Evolutionary conservation across 345 rosid genomes (phyloP).

Genomic region (Brassica juncea): DNA sequence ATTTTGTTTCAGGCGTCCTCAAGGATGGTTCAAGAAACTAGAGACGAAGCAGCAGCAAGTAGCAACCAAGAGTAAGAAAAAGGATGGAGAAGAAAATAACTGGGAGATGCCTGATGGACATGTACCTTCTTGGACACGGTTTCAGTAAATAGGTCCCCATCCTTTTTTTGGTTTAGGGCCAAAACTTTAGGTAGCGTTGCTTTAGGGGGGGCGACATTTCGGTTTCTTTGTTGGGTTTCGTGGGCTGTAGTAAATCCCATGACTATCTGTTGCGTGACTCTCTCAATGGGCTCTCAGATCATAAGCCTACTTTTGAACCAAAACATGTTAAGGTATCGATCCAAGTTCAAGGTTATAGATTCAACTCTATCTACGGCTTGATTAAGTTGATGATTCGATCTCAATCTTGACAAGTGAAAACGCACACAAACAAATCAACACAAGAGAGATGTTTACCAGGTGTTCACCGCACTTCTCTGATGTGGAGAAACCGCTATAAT

Average conservation of each 20-base stretch:
- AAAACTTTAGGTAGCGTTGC: constrained; percentile 33
- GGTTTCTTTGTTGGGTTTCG: not conserved
- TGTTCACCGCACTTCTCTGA: too few species aligned
- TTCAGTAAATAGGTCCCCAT: constrained; percentile 33
- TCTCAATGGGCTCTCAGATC: not conserved
- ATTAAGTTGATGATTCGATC: too few species aligned
- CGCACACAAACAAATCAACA: too few species aligned
- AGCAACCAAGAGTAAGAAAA: constrained; percentile 47
- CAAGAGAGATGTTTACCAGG: too few species aligned
- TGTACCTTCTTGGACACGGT: constrained; percentile 31
- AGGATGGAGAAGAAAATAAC: constrained; percentile 69
- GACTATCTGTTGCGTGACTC: not conserved
- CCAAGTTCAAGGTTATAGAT: too few species aligned
- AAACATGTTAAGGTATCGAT: too few species aligned
- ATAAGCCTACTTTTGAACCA: not conserved
- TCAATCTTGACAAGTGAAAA: too few species aligned
- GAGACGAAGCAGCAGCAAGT: constrained; percentile 53
- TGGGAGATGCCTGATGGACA: constrained; percentile 77
- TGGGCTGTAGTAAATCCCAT: not conserved
- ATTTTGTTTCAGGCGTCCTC: constrained; percentile 49
- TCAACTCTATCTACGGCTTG: too few species aligned
- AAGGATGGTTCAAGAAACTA: constrained; percentile 44
- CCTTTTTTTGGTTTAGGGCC: constrained; percentile 31
- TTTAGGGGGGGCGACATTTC: not conserved
- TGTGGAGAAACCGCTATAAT: too few species aligned